Evolutionary conservation across 2,329 filamentous ascomycete genomes (phyloP), one percentile per base, ranked within the genome.

Genomic region (Diaporthe ilicicola): DNA sequence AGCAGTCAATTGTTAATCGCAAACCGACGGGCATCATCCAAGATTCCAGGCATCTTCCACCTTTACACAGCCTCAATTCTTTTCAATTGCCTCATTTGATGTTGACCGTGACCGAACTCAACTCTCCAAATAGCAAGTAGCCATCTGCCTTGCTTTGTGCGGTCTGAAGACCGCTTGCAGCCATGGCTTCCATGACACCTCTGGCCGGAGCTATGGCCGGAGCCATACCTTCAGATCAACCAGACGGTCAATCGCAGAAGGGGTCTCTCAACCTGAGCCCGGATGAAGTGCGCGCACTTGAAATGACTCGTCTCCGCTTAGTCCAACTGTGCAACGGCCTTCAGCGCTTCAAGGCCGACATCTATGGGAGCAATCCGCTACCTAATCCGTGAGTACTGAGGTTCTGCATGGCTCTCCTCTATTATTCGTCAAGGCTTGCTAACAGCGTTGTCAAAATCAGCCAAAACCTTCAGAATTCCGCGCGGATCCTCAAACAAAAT

Each of bases 401-500:
- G 42, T 10, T 48, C 24, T 15, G 29, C 37, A 15, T n/a, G 69
- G 24, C 34, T 22, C 59, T 39, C 34, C 46, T 69, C 37, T 6
- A n/a, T 22, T 4, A 22, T 4, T n/a, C 46, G 27, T 9, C 24
- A n/a, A n/a, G 12, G 7, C 5, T 19, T 44, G 17, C 37, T 62
- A 24, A 48, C n/a, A 12, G 37, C 39, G 69, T 22, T 66, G 50
- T 42, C 22, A 34, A 32, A 4, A 39, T 32, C 74, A 94, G 92
- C 77, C 87, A 89, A 55, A 93, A 92, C 17, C 86, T 95, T 59
- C 91, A 94, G 79, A 89, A 89, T n/a, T 92, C 91, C 59, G 87
- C 91, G 53, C 86, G 88, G 74, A 93, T 94, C 78, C 88, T 94
- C 66, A 90, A 91, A 74, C 88, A 88, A 74, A 93, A 93, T 79